These are phyloP conservation scores for Russula earlei DNA, from an alignment of 768 basidiomycete species.

Conservation along the genomic window DNA sequence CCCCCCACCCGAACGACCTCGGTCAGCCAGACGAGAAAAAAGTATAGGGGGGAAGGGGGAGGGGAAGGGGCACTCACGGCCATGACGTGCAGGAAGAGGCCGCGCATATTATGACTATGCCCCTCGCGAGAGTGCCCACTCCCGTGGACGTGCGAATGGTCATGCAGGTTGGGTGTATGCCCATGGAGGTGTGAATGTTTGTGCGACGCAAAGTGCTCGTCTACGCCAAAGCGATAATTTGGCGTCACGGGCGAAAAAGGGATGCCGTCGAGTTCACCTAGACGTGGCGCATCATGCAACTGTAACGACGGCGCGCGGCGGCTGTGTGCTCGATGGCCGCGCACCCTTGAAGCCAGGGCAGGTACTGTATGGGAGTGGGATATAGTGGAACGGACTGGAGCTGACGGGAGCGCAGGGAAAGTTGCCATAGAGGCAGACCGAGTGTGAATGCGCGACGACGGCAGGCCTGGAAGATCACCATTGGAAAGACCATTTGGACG, in stretches of 20 bases:
- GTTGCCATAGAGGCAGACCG: conserved; percentile 20
- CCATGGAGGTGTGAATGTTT: conserved; percentile 27
- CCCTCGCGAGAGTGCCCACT: conserved; percentile 53
- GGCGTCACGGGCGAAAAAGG: conserved; percentile 54
- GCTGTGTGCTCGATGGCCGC: neutral
- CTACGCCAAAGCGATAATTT: conserved; percentile 45
- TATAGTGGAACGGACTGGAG: conserved; percentile 22
- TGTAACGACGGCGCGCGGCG: conserved; percentile 17
- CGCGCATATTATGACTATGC: conserved; percentile 98
- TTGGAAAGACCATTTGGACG: conserved; percentile 22
- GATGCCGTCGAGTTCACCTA: conserved; percentile 16
- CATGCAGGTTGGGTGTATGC: conserved; percentile 38
- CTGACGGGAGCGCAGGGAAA: conserved; percentile 16
- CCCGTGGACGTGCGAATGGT: conserved; percentile 40
- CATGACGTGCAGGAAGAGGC: conserved; percentile 96
- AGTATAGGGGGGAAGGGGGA: conserved; percentile 28
- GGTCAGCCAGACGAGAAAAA: conserved; percentile 9
- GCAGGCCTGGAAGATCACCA: neutral
- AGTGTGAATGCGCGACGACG: conserved; percentile 19
- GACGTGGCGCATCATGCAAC: conserved; percentile 4
- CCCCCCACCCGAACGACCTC: neutral
- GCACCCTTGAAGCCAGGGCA: neutral
- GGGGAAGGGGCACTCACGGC: conserved; percentile 40
- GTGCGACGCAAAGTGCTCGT: conserved; percentile 41
- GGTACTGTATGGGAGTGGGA: conserved; percentile 16